These are phyloP conservation scores for Novymonas esmeraldas DNA, from an alignment of 208 protist species.

Conservation along the genomic window DNA sequence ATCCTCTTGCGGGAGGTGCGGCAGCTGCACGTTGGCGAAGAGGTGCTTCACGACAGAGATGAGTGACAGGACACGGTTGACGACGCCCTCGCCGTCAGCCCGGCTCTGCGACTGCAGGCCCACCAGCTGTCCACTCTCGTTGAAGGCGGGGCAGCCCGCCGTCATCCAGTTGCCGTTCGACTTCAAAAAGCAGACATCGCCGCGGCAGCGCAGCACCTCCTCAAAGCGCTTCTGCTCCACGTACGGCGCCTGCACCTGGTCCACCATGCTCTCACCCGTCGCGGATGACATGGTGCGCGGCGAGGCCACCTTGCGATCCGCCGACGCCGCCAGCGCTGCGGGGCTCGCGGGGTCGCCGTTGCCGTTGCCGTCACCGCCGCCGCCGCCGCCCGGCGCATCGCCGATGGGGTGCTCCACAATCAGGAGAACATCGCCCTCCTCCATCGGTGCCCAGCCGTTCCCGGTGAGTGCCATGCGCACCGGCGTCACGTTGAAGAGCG, in stretches of 20 bases:
- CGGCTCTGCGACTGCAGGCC: conserved; percentile 85
- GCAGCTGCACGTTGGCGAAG: conserved; percentile 86
- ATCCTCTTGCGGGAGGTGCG: conserved; percentile 54
- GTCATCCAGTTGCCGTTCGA: conserved; percentile 60
- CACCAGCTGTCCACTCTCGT: conserved; percentile 80
- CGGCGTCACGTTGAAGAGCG: conserved; percentile 76
- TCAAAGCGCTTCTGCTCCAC: conserved; percentile 88
- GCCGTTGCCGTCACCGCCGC: too few relatives aligned
- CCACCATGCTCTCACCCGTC: neutral
- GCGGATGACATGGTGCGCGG: neutral
- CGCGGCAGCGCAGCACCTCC: conserved; percentile 75
- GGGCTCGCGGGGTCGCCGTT: too few relatives aligned
- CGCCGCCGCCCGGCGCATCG: conserved; percentile 6
- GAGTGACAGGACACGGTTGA: conserved; percentile 83
- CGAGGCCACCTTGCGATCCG: neutral
- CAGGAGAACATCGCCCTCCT: conserved; percentile 82
- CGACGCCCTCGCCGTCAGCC: conserved; percentile 65
- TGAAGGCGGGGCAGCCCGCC: conserved; percentile 89
- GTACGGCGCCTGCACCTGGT: conserved; percentile 11
- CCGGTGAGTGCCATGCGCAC: conserved; percentile 70
- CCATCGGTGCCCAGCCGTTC: conserved; percentile 76
- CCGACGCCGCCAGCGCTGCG: neutral
- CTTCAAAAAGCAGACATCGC: conserved; percentile 82
- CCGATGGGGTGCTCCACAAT: conserved; percentile 87
- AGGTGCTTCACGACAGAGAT: conserved; percentile 89